Base-by-base conservation (phyloP, 2,329 filamentous ascomycete species). In the Simplicillium aogashimaense region DNA sequence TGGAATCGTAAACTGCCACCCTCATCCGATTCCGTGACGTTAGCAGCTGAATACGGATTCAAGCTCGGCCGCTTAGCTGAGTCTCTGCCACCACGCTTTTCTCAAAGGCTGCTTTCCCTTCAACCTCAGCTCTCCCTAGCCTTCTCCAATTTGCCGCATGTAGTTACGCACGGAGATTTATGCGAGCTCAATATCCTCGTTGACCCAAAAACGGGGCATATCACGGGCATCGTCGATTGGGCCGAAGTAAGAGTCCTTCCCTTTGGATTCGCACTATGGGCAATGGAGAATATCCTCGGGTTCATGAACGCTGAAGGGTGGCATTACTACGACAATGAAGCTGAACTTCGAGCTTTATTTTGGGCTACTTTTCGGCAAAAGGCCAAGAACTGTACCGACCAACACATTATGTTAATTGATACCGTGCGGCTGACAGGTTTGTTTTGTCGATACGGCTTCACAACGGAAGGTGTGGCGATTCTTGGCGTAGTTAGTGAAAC, bases 141-240 rank as follows among this genome's bases (percentile, higher is more conserved):
- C 12, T 45, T 51, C 30, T 38, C 30, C 6, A 17, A 39, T 20
- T 35, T 41, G 28, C 50, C 51, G 3, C 38, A 49, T 15, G 47
- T 48, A 13, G 33, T 55, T 18, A 54, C 39, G 11, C 50, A 56
- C 37, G 45, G 44, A 20, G 53, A 59, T 39, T 46, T 59, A 6
- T 47, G 39, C 36, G 52, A 53, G 45, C 49, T 51, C 35, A 58
- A 60, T 37, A 46, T 58, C 20, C 50, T 56, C 11, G 38, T 53
- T 6, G 46, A 57, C 35, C 38, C 46, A 3, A 11, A 20, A 12
- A 57, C 49, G 3, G 53, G 54, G 15, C 29, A 48, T 14, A 48
- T 59, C 18, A 56, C 53, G 1, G 54, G 55, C 8, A 38, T 59
- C 20, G 39, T 58, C 16, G 55, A 59, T 44, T 60, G 56, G 54